Conservation (phyloP, 805 yeast species). For the Yarrowia deformans region DNA sequence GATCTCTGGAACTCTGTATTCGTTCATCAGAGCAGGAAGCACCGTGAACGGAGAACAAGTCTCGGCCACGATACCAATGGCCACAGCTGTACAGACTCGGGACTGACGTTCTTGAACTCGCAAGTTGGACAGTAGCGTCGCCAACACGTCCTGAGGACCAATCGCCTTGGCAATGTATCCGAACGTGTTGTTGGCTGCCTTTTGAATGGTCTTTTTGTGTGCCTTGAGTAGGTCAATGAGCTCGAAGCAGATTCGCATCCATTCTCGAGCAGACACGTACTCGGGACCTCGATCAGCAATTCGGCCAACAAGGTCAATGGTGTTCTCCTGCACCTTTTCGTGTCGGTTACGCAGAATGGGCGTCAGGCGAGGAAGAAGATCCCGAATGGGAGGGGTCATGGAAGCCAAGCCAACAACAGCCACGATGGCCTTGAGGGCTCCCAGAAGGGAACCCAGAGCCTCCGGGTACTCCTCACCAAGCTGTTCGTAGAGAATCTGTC, state of each 20-base stretch:
- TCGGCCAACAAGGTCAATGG: constrained; percentile 78
- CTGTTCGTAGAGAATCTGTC: constrained; percentile 83
- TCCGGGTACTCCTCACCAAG: constrained; percentile 95
- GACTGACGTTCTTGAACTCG: constrained; percentile 94
- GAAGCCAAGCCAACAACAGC: constrained; percentile 63
- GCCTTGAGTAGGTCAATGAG: constrained; percentile 87
- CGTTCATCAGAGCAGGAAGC: constrained; percentile 93
- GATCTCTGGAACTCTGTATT: constrained; percentile 87
- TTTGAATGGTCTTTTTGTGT: constrained; percentile 73
- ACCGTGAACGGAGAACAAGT: constrained; percentile 93
- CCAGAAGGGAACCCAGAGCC: constrained; percentile 83
- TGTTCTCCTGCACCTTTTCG: constrained; percentile 86
- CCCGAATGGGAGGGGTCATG: constrained; percentile 81
- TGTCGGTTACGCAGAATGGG: constrained; percentile 91
- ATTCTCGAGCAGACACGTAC: constrained; percentile 86
- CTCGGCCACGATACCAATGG: constrained; percentile 95
- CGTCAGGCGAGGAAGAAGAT: constrained; percentile 83
- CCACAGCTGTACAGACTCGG: constrained; percentile 97
- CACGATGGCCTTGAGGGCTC: constrained; percentile 71
- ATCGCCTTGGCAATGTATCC: constrained; percentile 90
- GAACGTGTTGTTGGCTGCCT: constrained; percentile 88
- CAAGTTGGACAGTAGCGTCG: constrained; percentile 80
- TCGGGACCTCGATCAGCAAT: constrained; percentile 84
- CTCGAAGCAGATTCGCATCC: constrained; percentile 97
- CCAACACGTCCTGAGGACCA: constrained; percentile 95